A percentile compares a stretch with the other conserved stretches of the same genome.
These are phyloP conservation scores for Exophiala alcalophila DNA, from an alignment of 2,329 filamentous ascomycete genomes.

Conservation along the genomic window DNA sequence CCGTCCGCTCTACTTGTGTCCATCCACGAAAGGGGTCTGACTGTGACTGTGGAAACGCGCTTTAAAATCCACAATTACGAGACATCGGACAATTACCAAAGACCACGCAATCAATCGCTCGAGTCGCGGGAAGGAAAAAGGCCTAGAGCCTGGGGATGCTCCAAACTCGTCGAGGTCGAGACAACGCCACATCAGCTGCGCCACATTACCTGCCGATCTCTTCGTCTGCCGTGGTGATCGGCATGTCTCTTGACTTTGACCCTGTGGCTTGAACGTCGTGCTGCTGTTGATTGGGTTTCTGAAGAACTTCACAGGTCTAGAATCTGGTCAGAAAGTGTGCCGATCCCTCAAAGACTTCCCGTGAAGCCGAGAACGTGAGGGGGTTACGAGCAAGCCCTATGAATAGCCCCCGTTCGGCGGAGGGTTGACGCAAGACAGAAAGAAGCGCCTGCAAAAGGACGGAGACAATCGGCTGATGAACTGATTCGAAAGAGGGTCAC, in stretches of 20 bases:
- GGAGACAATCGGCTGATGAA: too few species aligned
- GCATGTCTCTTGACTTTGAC: not conserved
- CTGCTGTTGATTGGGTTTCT: not conserved
- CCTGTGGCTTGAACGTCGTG: slow-evolving; percentile 1
- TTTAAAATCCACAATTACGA: not conserved
- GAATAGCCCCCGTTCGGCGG: too few species aligned
- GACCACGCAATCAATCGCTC: not conserved
- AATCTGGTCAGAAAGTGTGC: not conserved
- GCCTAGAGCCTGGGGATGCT: not conserved
- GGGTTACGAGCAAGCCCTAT: too few species aligned
- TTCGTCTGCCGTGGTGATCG: not conserved
- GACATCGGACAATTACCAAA: too few species aligned
- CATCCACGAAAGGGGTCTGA: not conserved
- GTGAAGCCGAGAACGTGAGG: too few species aligned
- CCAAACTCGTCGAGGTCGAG: not conserved
- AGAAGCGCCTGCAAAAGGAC: too few species aligned
- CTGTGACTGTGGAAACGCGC: not conserved
- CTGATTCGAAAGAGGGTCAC: too few species aligned
- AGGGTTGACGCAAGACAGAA: too few species aligned
- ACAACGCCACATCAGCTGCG: slow-evolving; percentile 1
- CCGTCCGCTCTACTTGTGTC: not conserved
- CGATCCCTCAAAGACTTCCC: too few species aligned
- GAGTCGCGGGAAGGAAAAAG: not conserved
- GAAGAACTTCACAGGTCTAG: not conserved
- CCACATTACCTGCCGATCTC: slow-evolving; percentile 1